Percentiles rank a stretch among this genome's conserved stretches.
phyloP scores from a whole-genome alignment of 306 rosid species.

The Medicago arabica region DNA sequence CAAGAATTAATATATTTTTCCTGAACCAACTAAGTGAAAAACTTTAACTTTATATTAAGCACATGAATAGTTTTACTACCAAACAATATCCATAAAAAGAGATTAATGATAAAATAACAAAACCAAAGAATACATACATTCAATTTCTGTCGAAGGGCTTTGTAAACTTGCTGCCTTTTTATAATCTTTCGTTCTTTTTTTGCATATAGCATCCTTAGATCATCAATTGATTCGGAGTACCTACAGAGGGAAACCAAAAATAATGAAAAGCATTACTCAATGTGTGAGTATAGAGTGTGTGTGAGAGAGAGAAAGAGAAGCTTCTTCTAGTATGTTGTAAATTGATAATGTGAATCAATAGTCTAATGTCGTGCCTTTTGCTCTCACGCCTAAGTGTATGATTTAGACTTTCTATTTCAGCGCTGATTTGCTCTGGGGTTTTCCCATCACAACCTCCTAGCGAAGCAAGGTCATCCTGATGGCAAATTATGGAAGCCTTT shows the following conservation, averaged over 20 bases:
- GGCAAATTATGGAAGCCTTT: slow-evolving; percentile 83
- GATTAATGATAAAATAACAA: slow-evolving; percentile 13
- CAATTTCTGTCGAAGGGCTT: slow-evolving; percentile 61
- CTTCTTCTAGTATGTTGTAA: background rate
- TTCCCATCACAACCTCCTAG: slow-evolving; percentile 68
- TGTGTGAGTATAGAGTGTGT: background rate
- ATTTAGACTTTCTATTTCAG: slow-evolving; percentile 61
- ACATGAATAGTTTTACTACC: background rate
- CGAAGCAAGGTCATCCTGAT: slow-evolving; percentile 66
- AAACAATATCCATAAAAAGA: slow-evolving; percentile 1
- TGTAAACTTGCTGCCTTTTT: slow-evolving; percentile 63
- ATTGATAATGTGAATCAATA: too few species aligned
- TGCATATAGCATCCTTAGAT: slow-evolving; percentile 65
- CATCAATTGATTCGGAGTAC: slow-evolving; percentile 78
- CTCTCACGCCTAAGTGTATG: slow-evolving; percentile 72
- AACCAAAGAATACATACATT: slow-evolving; percentile 40
- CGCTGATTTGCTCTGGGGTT: slow-evolving; percentile 80
- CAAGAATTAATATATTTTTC: background rate
- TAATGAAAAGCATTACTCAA: slow-evolving; percentile 13
- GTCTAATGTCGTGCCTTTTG: slow-evolving; percentile 48
- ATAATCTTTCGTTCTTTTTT: slow-evolving; percentile 67
- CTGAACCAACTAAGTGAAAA: background rate
- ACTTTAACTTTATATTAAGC: background rate
- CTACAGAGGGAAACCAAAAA: slow-evolving; percentile 45
- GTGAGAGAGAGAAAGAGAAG: background rate